Base-by-base conservation (phyloP, 169 alveolate species). In the Fabrea salina region DNA sequence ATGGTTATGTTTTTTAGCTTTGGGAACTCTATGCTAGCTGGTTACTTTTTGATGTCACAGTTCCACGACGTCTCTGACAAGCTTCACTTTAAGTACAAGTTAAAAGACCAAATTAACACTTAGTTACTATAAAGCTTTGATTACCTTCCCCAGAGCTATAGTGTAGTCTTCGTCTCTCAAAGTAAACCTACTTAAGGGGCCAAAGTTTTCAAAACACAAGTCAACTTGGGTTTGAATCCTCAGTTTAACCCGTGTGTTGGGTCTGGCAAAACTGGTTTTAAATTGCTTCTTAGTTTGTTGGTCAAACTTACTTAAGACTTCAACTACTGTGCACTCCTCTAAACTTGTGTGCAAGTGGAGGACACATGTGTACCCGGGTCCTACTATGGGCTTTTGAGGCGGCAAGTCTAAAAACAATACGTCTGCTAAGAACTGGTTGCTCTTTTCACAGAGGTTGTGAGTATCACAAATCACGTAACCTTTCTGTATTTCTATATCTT, bases 401-500 rank as follows among this genome's bases (percentile, higher is more conserved):
- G 81, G 84, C 27, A 79, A 47, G 35, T 84, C 84, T 4, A 79
- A 22, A 13, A 84, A 13, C 11, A 39, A 39, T 2, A 84, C 37
- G 68, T 74, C 82, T 13, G 86, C 89, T 54, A 47, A 39, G 41
- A 84, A 84, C 43, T 70, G 82, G 54, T 81, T 67, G 78, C 87
- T 57, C 27, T 79, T 58, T 41, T 66, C 72, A 22, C 90, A 83
- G 57, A 84, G 80, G 84, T 89, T 77, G 57, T 87, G 82, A 76
- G 83, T 80, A 78, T 85, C 80, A 41, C 94, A 89, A 64, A 89
- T 66, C 70, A 89, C 85, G 67, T 64, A 79, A 22, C 94, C 94
- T 82, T 89, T 81, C 61, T 82, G 70, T 16, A 86, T 79, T 56
- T 89, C 90, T 71, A 59, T 80, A 32, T 81, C 91, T 56, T 84